Conservation (phyloP, 768 basidiomycete genomes). For the Russula earlei region DNA sequence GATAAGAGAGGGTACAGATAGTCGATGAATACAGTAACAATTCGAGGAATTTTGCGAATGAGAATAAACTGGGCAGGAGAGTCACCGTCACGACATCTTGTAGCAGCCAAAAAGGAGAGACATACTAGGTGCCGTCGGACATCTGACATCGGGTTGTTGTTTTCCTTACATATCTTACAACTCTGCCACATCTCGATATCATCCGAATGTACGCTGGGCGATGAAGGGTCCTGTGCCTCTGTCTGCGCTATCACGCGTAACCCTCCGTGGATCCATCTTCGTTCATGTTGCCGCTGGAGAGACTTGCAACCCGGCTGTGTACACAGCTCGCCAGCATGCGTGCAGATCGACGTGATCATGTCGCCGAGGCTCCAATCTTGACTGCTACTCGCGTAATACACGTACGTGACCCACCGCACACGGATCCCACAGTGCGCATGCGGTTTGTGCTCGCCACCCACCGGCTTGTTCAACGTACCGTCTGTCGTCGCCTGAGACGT, state of each 20-base stretch:
- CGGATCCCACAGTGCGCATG: constrained; percentile 35
- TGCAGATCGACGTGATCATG: constrained; percentile 29
- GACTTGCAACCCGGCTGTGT: constrained; percentile 26
- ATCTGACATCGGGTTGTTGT: constrained; percentile 30
- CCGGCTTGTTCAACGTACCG: constrained; percentile 6
- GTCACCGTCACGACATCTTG: constrained; percentile 33
- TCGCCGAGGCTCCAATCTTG: constrained; percentile 36
- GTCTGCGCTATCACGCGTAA: constrained; percentile 4
- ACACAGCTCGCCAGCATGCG: constrained; percentile 31
- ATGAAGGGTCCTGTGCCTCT: not conserved
- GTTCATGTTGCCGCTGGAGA: constrained; percentile 12
- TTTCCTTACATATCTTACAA: constrained; percentile 40
- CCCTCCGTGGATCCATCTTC: constrained; percentile 16
- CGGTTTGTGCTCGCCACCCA: constrained; percentile 11
- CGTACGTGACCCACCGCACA: constrained; percentile 38
- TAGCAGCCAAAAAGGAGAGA: constrained; percentile 25
- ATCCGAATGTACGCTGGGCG: constrained; percentile 12
- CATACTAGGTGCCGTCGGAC: constrained; percentile 46
- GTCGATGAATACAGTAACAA: constrained; percentile 24
- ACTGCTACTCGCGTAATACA: constrained; percentile 23
- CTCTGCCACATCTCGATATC: constrained; percentile 38
- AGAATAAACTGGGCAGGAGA: constrained; percentile 26
- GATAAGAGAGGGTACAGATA: constrained; percentile 23
- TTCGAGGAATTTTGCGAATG: constrained; percentile 38
- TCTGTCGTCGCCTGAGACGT: not conserved